Conservation (phyloP, 176 grass and related monocot species). For the Puccinellia tenuiflora region DNA sequence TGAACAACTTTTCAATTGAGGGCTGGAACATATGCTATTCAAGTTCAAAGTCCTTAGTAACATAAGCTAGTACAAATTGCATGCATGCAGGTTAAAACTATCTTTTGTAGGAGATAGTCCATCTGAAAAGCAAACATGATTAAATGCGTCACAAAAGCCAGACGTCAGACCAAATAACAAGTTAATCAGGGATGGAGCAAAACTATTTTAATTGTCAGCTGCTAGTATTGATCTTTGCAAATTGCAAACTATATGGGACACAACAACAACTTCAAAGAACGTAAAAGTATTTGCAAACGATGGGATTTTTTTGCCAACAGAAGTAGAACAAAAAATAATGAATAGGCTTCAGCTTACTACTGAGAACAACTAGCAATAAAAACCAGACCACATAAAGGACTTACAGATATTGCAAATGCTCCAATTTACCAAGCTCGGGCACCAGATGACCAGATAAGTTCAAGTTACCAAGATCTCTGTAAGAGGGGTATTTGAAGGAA, state of each 20-base stretch:
- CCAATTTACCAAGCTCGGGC: constrained; percentile 74
- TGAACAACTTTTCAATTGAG: background rate
- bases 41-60: background rate
- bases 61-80: background rate
- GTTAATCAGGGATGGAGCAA: background rate
- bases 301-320: background rate
- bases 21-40: background rate
- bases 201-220: background rate
- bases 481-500: constrained; percentile 11
- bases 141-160: background rate
- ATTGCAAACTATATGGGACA: background rate
- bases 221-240: background rate
- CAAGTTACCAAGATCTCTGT: constrained; percentile 85
- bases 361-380: background rate
- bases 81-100: background rate
- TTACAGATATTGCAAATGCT: constrained; percentile 94
- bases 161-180: background rate
- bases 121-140: constrained; percentile 1
- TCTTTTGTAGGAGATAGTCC: background rate
- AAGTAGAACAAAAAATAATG: background rate
- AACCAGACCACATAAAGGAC: constrained; percentile 23
- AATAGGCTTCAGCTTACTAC: background rate
- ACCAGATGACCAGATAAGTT: constrained; percentile 92
- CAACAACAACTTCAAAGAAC: background rate
- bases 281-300: background rate